These are phyloP conservation scores for Myxozyma kluyveri DNA, from an alignment of 805 yeast species.

Conservation along the genomic window DNA sequence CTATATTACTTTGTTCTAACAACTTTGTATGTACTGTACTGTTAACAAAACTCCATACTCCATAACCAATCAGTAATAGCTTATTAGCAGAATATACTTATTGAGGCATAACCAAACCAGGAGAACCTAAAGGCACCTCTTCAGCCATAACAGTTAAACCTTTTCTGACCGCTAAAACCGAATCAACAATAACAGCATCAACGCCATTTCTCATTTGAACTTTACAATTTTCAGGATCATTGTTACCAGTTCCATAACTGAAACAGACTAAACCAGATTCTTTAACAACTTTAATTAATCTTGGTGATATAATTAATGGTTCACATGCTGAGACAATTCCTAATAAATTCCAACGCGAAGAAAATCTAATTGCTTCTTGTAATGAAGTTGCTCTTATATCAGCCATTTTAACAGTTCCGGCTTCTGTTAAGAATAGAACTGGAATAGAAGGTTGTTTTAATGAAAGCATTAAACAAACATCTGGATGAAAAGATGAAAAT, in stretches of 20 bases:
- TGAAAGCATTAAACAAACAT: constrained; percentile 77
- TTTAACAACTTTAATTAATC: constrained; percentile 84
- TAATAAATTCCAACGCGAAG: constrained; percentile 83
- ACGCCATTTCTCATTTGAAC: constrained; percentile 91
- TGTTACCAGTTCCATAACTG: constrained; percentile 82
- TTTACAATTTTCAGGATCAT: constrained; percentile 77
- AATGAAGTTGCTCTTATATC: constrained; percentile 83
- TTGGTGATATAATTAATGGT: constrained; percentile 83
- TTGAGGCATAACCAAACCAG: no score
- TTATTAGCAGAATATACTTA: no score
- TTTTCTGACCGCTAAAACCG: constrained; percentile 52
- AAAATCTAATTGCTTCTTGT: constrained; percentile 87
- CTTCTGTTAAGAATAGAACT: constrained; percentile 81
- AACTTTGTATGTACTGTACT: neutral
- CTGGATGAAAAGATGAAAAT: constrained; percentile 93
- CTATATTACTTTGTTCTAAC: no score
- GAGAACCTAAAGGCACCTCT: neutral
- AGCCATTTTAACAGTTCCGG: constrained; percentile 82
- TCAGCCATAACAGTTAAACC: constrained; percentile 19
- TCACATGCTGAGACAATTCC: constrained; percentile 90
- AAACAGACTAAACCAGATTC: constrained; percentile 89
- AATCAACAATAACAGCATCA: constrained; percentile 97
- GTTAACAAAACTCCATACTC: neutral
- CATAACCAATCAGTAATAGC: neutral
- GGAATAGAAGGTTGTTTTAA: constrained; percentile 94